A percentile compares a stretch with the other conserved stretches of the same genome.
Conservation (phyloP, 495 filamentous ascomycete genomes). For the Recurvomyces mirabilis region DNA sequence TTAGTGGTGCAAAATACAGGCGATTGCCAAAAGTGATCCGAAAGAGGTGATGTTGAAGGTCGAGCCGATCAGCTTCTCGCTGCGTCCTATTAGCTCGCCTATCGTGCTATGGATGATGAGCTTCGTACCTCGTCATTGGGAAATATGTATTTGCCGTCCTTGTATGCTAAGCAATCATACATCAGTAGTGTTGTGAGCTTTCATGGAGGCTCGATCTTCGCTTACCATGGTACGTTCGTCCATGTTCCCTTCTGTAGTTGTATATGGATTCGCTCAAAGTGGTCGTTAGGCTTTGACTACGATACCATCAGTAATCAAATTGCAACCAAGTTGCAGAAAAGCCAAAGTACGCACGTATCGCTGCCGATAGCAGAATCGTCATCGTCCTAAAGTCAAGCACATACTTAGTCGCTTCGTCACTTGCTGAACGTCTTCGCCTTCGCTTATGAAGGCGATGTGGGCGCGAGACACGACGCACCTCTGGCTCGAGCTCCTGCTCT, state of each 20-base stretch:
- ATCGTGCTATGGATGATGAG: not conserved
- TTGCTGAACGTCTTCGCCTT: not conserved
- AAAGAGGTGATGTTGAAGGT: conserved; percentile 55
- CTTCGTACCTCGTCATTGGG: conserved; percentile 39
- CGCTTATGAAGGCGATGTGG: not conserved
- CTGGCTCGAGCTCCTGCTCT: conserved; percentile 19
- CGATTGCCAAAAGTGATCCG: conserved; percentile 40
- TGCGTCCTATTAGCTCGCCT: too few relatives aligned
- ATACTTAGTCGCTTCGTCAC: conserved; percentile 1
- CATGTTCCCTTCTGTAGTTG: conserved; percentile 24
- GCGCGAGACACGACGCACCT: conserved; percentile 14
- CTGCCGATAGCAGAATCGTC: conserved; percentile 19
- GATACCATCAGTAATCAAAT: not conserved
- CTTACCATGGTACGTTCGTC: conserved; percentile 27
- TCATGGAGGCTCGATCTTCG: too few relatives aligned
- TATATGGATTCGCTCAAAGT: conserved; percentile 23
- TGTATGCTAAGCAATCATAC: conserved; percentile 20
- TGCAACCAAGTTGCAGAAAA: not conserved
- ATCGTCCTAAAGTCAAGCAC: conserved; percentile 12
- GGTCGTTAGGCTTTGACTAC: conserved; percentile 21
- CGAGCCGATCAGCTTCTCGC: conserved; percentile 26
- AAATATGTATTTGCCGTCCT: conserved; percentile 32
- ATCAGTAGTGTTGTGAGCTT: too few relatives aligned
- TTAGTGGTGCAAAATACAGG: conserved; percentile 42
- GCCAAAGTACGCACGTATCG: conserved; percentile 14